Evolutionary conservation across 306 rosid species (phyloP).

Genomic region (Lathyrus tuberosus): DNA sequence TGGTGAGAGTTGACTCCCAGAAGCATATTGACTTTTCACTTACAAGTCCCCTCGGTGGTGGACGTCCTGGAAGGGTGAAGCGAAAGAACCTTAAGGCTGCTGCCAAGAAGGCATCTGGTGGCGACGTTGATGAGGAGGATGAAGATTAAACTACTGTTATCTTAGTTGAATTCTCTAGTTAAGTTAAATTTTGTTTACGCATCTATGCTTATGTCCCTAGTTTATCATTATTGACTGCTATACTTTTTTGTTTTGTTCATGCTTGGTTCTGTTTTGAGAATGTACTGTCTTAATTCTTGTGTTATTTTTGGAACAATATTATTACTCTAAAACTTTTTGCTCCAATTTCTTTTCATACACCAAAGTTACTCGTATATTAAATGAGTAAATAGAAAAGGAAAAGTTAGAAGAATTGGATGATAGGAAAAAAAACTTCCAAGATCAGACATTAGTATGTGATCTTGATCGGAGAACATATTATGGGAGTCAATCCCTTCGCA

Average conservation of each 20-base stretch:
- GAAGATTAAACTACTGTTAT: constrained; percentile 12
- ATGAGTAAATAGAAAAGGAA: too few species aligned
- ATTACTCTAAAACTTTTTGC: constrained; percentile 7
- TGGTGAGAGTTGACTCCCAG: constrained; percentile 67
- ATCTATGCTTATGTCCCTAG: neutral
- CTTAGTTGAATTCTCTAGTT: too few species aligned
- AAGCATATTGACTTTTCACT: constrained; percentile 69
- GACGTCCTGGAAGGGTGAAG: constrained; percentile 72
- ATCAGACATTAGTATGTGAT: too few species aligned
- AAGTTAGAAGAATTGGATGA: too few species aligned
- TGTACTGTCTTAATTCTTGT: constrained; percentile 12
- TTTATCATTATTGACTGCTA: constrained; percentile 6
- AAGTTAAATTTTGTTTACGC: too few species aligned
- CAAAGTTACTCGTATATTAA: too few species aligned
- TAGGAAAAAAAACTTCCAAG: too few species aligned
- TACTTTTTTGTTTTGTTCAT: constrained; percentile 10
- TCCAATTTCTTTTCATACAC: neutral
- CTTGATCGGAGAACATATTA: too few species aligned
- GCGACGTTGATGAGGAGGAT: constrained; percentile 69
- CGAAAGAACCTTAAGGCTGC: constrained; percentile 61
- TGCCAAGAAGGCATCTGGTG: constrained; percentile 74
- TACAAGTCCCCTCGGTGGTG: constrained; percentile 67
- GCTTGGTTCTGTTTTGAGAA: constrained; percentile 21
- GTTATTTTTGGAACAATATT: constrained; percentile 16
- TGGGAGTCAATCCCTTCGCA: too few species aligned